Percentiles rank a stretch among this genome's conserved stretches.
Evolutionary conservation across 2,329 filamentous ascomycete genomes (phyloP).

Genomic region (Dothistroma septosporum): DNA sequence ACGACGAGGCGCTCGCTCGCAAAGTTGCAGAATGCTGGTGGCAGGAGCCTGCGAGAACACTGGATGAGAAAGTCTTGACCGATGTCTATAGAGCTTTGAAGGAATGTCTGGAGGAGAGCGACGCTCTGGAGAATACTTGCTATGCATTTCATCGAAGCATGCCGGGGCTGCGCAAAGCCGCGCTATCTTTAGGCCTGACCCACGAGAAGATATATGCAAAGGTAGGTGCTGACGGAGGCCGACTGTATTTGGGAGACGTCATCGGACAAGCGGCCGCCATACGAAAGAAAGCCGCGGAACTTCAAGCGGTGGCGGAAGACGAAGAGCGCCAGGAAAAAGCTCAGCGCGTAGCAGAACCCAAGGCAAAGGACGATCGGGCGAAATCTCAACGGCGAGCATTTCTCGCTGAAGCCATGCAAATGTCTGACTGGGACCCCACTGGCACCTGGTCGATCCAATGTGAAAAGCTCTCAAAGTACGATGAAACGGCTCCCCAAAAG

Average conservation of each 20-base stretch:
- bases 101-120: background rate
- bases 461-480: slow-evolving; percentile 4
- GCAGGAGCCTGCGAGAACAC: background rate
- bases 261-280: slow-evolving; percentile 1
- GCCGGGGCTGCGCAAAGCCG: background rate
- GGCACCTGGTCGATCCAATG: slow-evolving; percentile 6
- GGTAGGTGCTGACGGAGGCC: background rate
- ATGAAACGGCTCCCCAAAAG: background rate
- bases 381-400: background rate
- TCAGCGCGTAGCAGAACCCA: slow-evolving; percentile 40
- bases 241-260: background rate
- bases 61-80: slow-evolving; percentile 1
- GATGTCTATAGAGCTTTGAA: slow-evolving; percentile 1
- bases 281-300: background rate
- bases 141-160: background rate
- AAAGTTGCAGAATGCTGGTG: slow-evolving; percentile 6
- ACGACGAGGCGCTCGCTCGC: background rate
- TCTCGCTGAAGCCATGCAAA: slow-evolving; percentile 3
- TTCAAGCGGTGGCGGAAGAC: slow-evolving; percentile 23
- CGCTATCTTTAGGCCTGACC: background rate
- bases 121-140: background rate
- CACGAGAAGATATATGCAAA: background rate
- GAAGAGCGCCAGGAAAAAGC: slow-evolving; percentile 35
- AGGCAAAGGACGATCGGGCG: background rate
- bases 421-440: slow-evolving; percentile 10